A percentile compares a stretch with the other conserved stretches of the same genome.
phyloP scores from a whole-genome alignment of 805 yeast genomes.

The Lipomyces yamadae region DNA sequence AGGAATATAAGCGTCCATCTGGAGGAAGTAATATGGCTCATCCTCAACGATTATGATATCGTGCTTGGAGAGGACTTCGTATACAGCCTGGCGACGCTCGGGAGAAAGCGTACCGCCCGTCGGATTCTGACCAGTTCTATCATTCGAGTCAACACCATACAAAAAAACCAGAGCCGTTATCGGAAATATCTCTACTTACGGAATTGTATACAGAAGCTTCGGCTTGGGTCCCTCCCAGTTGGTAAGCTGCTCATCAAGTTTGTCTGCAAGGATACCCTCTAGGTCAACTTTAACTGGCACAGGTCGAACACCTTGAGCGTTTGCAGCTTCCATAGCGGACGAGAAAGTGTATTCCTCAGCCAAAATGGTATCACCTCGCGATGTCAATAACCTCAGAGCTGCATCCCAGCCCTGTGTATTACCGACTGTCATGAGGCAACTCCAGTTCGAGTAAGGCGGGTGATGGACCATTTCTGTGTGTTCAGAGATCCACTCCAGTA shows the following conservation, averaged over 20 bases:
- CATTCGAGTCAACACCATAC: not conserved
- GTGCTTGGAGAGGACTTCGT: conserved; percentile 65
- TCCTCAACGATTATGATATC: conserved; percentile 78
- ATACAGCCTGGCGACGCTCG: conserved; percentile 62
- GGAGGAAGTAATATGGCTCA: conserved; percentile 83
- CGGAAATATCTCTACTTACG: conserved; percentile 21
- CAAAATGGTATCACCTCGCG: conserved; percentile 68
- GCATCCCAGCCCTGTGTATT: conserved; percentile 93
- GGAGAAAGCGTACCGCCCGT: conserved; percentile 69
- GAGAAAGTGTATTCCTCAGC: conserved; percentile 80
- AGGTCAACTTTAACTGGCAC: conserved; percentile 71
- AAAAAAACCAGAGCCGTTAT: not conserved
- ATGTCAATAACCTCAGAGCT: conserved; percentile 72
- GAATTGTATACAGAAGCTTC: conserved; percentile 44
- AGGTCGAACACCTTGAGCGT: conserved; percentile 62
- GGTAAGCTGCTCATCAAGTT: conserved; percentile 58
- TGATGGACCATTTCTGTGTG: conserved; percentile 58
- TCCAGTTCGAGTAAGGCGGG: conserved; percentile 71
- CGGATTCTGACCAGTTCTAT: conserved; percentile 78
- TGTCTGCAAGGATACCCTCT: conserved; percentile 65
- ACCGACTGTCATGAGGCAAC: conserved; percentile 70
- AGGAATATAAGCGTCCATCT: conserved; percentile 48
- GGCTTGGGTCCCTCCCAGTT: conserved; percentile 63
- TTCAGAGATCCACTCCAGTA: conserved; percentile 68
- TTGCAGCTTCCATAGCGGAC: conserved; percentile 72